phyloP scores from a whole-genome alignment of 2,329 filamentous ascomycete genomes.

The Claviceps sp. region DNA sequence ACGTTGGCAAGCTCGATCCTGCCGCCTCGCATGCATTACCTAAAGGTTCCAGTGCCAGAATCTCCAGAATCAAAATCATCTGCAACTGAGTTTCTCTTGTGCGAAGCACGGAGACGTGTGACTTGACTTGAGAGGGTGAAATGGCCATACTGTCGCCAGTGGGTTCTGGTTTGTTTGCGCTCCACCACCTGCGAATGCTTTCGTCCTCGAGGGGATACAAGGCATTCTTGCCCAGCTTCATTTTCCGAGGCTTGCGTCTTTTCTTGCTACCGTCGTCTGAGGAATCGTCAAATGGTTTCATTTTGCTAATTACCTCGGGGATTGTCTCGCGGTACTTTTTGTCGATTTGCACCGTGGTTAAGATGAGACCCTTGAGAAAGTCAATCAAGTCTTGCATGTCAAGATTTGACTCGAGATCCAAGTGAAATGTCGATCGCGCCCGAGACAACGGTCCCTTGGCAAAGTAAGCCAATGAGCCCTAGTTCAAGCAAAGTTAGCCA shows the following conservation, averaged over 20 bases:
- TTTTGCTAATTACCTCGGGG: slow-evolving; percentile 44
- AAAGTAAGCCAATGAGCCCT: slow-evolving; percentile 72
- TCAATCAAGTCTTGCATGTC: slow-evolving; percentile 50
- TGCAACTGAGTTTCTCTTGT: slow-evolving; percentile 70
- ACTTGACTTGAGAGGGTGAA: slow-evolving; percentile 41
- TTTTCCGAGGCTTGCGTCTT: slow-evolving; percentile 46
- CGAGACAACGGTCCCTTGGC: slow-evolving; percentile 69
- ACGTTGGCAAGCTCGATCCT: slow-evolving; percentile 33
- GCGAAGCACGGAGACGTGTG: slow-evolving; percentile 51
- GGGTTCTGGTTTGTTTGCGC: slow-evolving; percentile 36
- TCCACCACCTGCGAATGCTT: slow-evolving; percentile 59
- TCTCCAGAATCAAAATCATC: slow-evolving; percentile 66
- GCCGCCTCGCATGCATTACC: slow-evolving; percentile 25
- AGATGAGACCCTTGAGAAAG: slow-evolving; percentile 56
- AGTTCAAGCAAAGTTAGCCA: slow-evolving; percentile 1
- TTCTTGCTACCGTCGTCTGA: slow-evolving; percentile 34
- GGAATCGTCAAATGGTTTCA: slow-evolving; percentile 42
- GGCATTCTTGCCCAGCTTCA: slow-evolving; percentile 54
- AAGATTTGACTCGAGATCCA: slow-evolving; percentile 45
- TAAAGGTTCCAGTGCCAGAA: slow-evolving; percentile 53
- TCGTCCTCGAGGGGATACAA: slow-evolving; percentile 54
- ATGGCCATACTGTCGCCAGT: slow-evolving; percentile 35
- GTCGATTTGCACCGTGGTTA: slow-evolving; percentile 55
- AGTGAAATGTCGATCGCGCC: slow-evolving; percentile 56
- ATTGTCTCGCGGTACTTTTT: slow-evolving; percentile 69